Evolutionary conservation across 1,284 basidiomycete species (phyloP).

Genomic region (Ganoderma sinense): DNA sequence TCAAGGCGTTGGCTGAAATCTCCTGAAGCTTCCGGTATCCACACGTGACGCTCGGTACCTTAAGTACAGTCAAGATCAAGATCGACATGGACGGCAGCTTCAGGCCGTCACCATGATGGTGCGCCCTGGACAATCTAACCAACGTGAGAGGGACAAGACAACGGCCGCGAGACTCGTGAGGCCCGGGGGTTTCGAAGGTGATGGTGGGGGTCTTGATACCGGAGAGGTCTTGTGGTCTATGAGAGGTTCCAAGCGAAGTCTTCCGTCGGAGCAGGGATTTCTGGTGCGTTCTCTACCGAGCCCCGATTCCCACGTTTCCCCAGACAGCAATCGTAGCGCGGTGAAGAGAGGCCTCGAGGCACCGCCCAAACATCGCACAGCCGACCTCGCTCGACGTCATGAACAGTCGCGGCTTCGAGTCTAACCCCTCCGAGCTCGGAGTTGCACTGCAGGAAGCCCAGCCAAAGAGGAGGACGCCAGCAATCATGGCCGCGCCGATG

Average conservation of each 20-base stretch:
- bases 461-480: neutral
- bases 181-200: no score
- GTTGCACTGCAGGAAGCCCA: neutral
- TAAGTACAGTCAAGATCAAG: neutral
- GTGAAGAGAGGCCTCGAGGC: neutral
- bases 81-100: neutral
- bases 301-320: slow-evolving; percentile 1
- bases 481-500: neutral
- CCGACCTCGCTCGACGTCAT: neutral
- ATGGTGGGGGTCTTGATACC: no score
- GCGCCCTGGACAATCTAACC: neutral
- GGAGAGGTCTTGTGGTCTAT: neutral
- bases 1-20: no score
- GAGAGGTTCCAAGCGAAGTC: neutral
- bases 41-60: neutral
- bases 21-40: neutral
- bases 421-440: slow-evolving; percentile 1
- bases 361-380: neutral
- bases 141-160: no score
- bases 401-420: neutral
- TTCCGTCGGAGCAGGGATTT: neutral
- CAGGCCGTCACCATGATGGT: neutral
- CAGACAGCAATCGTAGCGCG: neutral
- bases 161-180: no score
- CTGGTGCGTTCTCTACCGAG: neutral